Conservation (phyloP, 1,284 basidiomycete genomes). For the Boletellus deceptivus region DNA sequence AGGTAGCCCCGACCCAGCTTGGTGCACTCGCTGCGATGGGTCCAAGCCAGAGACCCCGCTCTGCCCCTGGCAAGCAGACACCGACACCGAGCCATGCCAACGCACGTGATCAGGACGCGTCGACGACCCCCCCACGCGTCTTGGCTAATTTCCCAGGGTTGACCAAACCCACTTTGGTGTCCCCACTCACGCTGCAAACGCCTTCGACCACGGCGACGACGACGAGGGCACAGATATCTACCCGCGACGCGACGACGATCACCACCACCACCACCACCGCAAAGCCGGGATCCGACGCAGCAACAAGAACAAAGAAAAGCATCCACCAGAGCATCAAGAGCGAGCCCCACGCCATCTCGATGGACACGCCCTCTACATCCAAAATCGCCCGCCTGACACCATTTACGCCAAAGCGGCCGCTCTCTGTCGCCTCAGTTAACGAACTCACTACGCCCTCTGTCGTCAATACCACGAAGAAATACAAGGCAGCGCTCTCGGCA, state of each 20-base stretch:
- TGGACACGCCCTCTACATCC: constrained; percentile 26
- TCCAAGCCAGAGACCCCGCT: constrained; percentile 1
- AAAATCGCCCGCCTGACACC: constrained; percentile 36
- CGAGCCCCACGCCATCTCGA: constrained; percentile 3
- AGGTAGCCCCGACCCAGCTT: too few relatives aligned
- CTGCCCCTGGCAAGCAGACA: neutral
- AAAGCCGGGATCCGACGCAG: neutral
- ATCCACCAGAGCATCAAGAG: constrained; percentile 1
- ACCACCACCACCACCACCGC: neutral
- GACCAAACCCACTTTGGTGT: constrained; percentile 16
- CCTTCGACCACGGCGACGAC: constrained; percentile 6
- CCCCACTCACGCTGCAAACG: neutral
- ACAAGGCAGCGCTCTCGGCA: constrained; percentile 60
- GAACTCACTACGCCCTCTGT: constrained; percentile 39
- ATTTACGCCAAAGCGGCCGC: constrained; percentile 56
- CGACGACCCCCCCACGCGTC: constrained; percentile 17
- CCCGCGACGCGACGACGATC: neutral
- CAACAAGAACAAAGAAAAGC: neutral
- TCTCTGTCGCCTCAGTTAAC: constrained; percentile 34
- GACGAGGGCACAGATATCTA: neutral
- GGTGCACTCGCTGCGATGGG: constrained; percentile 1
- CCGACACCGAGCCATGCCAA: neutral
- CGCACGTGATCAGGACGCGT: constrained; percentile 30
- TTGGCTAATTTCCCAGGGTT: constrained; percentile 30
- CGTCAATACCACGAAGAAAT: constrained; percentile 59